Evolutionary conservation across 1,284 basidiomycete species (phyloP).

Genomic region (Boletus mariae): DNA sequence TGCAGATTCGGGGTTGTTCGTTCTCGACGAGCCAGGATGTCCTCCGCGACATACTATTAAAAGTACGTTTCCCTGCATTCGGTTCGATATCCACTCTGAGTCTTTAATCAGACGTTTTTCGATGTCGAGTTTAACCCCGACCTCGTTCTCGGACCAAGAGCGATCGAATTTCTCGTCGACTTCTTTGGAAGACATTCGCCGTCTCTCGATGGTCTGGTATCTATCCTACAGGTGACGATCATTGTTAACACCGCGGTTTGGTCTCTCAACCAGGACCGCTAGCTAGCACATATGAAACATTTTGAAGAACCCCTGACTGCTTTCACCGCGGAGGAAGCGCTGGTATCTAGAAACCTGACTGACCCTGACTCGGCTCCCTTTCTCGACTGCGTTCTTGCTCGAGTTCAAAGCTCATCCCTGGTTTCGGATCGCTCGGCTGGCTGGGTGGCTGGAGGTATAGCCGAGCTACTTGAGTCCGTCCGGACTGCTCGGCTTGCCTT

Average conservation of each 20-base stretch:
- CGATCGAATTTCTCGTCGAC: constrained; percentile 52
- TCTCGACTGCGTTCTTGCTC: constrained; percentile 40
- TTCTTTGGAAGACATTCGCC: constrained; percentile 51
- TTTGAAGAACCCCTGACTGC: constrained; percentile 57
- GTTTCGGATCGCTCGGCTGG: constrained; percentile 10
- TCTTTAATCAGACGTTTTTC: constrained; percentile 57
- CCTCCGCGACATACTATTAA: constrained; percentile 48
- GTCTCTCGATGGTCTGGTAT: constrained; percentile 53
- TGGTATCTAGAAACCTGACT: constrained; percentile 21
- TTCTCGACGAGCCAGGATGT: constrained; percentile 46
- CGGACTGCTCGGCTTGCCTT: constrained; percentile 40
- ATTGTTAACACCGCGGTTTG: not conserved
- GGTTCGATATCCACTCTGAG: not conserved
- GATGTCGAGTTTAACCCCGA: constrained; percentile 53
- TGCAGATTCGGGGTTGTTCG: constrained; percentile 50
- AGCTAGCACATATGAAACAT: constrained; percentile 67
- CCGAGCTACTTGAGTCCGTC: constrained; percentile 35
- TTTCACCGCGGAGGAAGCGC: constrained; percentile 29
- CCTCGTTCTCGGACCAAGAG: constrained; percentile 57
- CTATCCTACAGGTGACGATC: constrained; percentile 53
- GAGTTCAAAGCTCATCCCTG: constrained; percentile 28
- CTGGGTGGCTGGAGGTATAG: constrained; percentile 21
- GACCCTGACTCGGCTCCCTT: constrained; percentile 32
- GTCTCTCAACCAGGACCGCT: constrained; percentile 4
- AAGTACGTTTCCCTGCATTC: constrained; percentile 35